Evolutionary conservation across 805 yeast species (phyloP), one percentile per base, ranked within the genome.

Genomic region (Wickerhamomyces kurtzmanii): DNA sequence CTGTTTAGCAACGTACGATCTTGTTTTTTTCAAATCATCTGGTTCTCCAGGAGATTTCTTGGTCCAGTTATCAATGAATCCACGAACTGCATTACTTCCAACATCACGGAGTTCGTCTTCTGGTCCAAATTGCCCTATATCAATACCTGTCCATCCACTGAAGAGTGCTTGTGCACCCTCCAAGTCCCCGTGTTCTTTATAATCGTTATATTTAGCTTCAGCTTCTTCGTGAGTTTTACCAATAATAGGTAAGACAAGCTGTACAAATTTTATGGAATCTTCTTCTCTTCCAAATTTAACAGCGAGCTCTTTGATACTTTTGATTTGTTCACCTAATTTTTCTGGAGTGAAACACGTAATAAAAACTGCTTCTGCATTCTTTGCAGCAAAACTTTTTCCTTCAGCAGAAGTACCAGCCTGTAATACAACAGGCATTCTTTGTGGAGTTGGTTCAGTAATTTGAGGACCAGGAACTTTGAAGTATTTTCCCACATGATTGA

Each of bases 121-220:
- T 28, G 42, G 37, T 9, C 36, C 45, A 34, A 40, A 58, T 22
- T 51, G 38, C 22, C 54, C 47, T 21, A 59, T 41, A 30, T 59
- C 64, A 29, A 57, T 45, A 3, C 62, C 64, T 3, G 61, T 56
- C 59, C 62, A 56, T 5, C 65, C 65, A 22, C 62, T 45, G 33
- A 60, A 57, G 11, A 58, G 37, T 1, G 57, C 59, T 29, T 53
- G 57, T 4, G 59, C 59, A 10, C 59, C 61, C 26, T 55, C 62
- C 8, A 46, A 23, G 30, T 45, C 55, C 8, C 49, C 53, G 24
- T 46, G 49, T 11, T 31, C 30, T 24, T 39, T 34, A 26, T 26
- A 48, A 9, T 51, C 51, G 17, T 47, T 37, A 30, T 40, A 51
- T 31, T 59, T 58, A 5, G 31, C 45, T 20, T 32, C 43, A 3